Evolutionary conservation across 2,329 filamentous ascomycete species (phyloP), one percentile per base, ranked within the genome.

Genomic region (Colletotrichum salicis): DNA sequence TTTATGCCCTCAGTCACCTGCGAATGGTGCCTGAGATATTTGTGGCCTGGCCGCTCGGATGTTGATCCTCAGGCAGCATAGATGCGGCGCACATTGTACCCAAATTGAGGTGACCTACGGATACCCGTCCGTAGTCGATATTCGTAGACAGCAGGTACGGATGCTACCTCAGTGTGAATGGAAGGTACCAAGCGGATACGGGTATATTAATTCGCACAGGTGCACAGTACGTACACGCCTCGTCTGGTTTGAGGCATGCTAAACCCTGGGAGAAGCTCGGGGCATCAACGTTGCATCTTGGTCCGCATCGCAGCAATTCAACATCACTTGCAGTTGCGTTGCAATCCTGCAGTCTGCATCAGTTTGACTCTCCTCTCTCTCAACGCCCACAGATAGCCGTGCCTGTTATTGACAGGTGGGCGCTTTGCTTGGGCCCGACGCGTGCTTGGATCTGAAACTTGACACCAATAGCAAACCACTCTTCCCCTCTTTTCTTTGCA

Each of bases 381-480:
- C 35, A 10, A 41, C 57, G 35, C 41, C 37, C 24, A 29, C 41
- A 27, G 58, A 24, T 59, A 59, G 19, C 27, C 37, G 37, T 33
- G 37, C 11, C n/a, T 48, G 5, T 29, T 59, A 29, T 29, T 35
- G n/a, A 66, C 54, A 60, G 29, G 27, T 51, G 41, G n/a, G 41
- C 41, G 41, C 22, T 31, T 52, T 37, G 13, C 27, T 55, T 58
- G 31, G 57, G 37, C 37, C 54, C 29, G 51, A 15, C 54, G 60
- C 24, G 13, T 52, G 45, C 45, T 29, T 52, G 11, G 19, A 41
- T 61, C 37, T 69, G 60, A 64, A 69, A 64, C 52, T 58, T 64
- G 66, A 58, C 57, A 68, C 60, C 41, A 64, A 41, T 24, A 24
- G 48, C n/a, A 35, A 27, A 63, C 24, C 41, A 48, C 19, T 10